Percentiles rank a stretch among this genome's conserved stretches.
phyloP scores from a whole-genome alignment of 148 eudicot species.

The Persicaria maculosa region DNA sequence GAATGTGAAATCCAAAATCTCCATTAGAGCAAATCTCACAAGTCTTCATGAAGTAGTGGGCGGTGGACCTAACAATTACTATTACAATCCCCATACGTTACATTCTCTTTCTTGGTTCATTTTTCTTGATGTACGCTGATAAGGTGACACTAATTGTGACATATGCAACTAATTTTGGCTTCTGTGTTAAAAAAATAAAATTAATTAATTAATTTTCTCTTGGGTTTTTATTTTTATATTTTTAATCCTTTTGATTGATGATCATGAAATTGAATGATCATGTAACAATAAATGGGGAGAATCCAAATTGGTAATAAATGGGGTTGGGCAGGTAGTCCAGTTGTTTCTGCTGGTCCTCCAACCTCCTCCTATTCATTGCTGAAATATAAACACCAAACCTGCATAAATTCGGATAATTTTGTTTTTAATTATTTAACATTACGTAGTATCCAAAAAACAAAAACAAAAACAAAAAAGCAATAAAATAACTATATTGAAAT shows the following conservation, averaged over 20 bases:
- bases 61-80: slow-evolving; percentile 8
- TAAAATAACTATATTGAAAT: no score
- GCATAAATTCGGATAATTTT: not conserved
- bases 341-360: slow-evolving; percentile 9
- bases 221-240: not conserved
- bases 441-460: no score
- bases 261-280: slow-evolving; percentile 6
- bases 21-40: not conserved
- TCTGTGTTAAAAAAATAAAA: not conserved
- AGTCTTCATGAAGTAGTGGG: not conserved
- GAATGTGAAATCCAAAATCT: not conserved
- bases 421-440: not conserved
- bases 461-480: no score
- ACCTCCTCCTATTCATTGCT: slow-evolving; percentile 6
- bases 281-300: slow-evolving; percentile 13
- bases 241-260: not conserved
- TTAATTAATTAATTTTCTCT: not conserved
- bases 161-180: slow-evolving; percentile 3
- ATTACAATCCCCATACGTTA: slow-evolving; percentile 11
- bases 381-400: not conserved
- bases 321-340: slow-evolving; percentile 10
- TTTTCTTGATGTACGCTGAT: not conserved
- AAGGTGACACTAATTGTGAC: slow-evolving; percentile 10
- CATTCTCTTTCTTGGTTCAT: not conserved
- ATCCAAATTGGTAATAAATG: slow-evolving; percentile 7